Base-by-base conservation (phyloP, 306 rosid species). In the Cucurbita argyrosperma region DNA sequence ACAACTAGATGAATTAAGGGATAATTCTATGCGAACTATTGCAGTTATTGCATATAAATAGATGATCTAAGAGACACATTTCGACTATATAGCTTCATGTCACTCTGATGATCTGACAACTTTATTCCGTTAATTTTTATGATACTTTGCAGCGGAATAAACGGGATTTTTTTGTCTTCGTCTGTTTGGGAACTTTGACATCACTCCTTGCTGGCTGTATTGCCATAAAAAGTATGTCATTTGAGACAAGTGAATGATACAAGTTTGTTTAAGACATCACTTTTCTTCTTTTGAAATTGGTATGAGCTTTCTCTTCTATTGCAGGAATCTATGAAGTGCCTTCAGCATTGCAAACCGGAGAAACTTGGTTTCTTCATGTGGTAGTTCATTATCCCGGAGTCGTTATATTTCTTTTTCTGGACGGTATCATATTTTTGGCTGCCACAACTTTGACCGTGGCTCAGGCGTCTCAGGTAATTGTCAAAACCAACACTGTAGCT, bases 101-200 rank as follows among this genome's bases (percentile, higher is more conserved):
- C 54, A 46, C 8, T 69, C 45, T 42, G 26, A 18, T 50, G 39
- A 16, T 13, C 46, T 7, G 35, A 49, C 50, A 16, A 37, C 74
- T 68, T 49, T 58, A 11, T 76, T 59, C 52, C 14, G n/a, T 83
- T 74, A 54, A 35, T 50, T 57, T 78, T 15, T 76, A 74, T 64
- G 76, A 87, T 59, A 70, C 50, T 85, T 86, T 86, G 92, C 97
- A 90, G 98, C 85, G 86, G 85, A 94, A 94, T 85, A 94, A 90
- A 69, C 80, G 96, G 83, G 95, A 94, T 76, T 94, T 94, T 84
- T 87, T 94, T 78, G 82, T 89, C 74, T 80, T 94, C 14, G 47
- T 94, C 80, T 90, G 96, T 84, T 1, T 90, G 82, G 92, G 80
- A 80, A 80, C 89, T 78, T 45, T 72, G 82, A 70, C 97, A 23